Base-by-base conservation (phyloP, 805 yeast species). In the Starmera pachycereana region DNA sequence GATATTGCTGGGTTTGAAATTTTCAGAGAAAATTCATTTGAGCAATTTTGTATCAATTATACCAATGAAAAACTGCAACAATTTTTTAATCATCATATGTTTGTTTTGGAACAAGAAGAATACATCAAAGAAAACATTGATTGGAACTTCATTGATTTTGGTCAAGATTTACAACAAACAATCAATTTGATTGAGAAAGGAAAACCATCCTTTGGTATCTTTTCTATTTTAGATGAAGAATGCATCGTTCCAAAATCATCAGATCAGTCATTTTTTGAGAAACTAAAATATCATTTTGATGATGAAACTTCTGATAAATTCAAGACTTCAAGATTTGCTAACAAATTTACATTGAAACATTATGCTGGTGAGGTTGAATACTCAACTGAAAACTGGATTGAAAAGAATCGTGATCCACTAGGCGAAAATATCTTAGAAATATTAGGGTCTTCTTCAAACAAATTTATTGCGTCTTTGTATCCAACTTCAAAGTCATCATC, bases 1-100 rank as follows among this genome's bases (percentile, higher is more conserved):
- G 99, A 92, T 78, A 92, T 92, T 52, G 95, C 95, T 44, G 98
- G 98, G 10, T 92, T 92, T 59, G 98, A 92, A 64, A 96, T 92
- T 56, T 92, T 92, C 60, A 84, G 85, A 49, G 76, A 76, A 50
- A 92, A 92, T 62, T 89, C 97, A 2, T 92, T 92, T 54, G 98
- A 92, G 62, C 98, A 92, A 61, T 80, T 92, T 56, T 90, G 98
- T 63, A 90, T 90, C 62, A 90, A 90, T 58, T 92, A 89, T 60
- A 96, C 97, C 36, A 90, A 90, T 62, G 98, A 92, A 64, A 92
- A 90, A 61, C 71, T 92, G 46, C 98, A 92, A 60, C 98, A 92
- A 60, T 96, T 92, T 60, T 92, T 92, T 66, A 92, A 90, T 55
- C 97, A 89, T 64, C 97, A 92, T 57, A 96, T 92, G 62, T 92